Evolutionary conservation across 139 green algal species (phyloP).

Genomic region (Pycnococcus provasolii): DNA sequence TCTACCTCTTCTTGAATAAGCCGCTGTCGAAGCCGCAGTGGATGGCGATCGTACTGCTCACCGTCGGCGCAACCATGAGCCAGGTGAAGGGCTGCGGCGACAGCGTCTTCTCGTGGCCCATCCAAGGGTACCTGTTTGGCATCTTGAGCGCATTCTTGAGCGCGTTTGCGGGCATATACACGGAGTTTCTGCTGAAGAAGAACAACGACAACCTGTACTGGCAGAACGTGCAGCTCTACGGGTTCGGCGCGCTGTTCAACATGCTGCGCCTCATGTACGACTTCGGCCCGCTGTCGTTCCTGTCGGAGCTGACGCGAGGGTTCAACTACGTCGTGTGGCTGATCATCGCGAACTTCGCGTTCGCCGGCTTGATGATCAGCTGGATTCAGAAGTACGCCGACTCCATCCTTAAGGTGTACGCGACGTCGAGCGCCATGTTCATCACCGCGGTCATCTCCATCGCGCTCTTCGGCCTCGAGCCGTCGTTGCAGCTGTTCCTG

Average conservation of each 20-base stretch:
- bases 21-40: conserved; percentile 37
- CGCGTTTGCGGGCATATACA: conserved; percentile 23
- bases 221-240: conserved; percentile 33
- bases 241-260: conserved; percentile 28
- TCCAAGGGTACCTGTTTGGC: conserved; percentile 15
- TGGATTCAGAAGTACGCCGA: conserved; percentile 31
- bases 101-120: neutral
- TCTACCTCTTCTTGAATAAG: conserved; percentile 27
- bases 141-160: conserved; percentile 21
- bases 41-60: conserved; percentile 43
- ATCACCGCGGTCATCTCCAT: conserved; percentile 39
- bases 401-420: conserved; percentile 25
- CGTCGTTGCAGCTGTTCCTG: conserved; percentile 31
- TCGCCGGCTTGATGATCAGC: conserved; percentile 14
- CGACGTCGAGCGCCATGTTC: conserved; percentile 39
- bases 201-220: conserved; percentile 31
- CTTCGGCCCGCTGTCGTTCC: neutral
- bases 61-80: conserved; percentile 37
- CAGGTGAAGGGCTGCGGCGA: conserved; percentile 26
- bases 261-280: conserved; percentile 5
- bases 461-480: conserved; percentile 28
- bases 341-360: conserved; percentile 15
- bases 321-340: conserved; percentile 9
- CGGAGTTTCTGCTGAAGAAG: conserved; percentile 33
- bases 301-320: conserved; percentile 8